Conservation (phyloP, 352 stramenopile species). For the Pythium phragmitis region DNA sequence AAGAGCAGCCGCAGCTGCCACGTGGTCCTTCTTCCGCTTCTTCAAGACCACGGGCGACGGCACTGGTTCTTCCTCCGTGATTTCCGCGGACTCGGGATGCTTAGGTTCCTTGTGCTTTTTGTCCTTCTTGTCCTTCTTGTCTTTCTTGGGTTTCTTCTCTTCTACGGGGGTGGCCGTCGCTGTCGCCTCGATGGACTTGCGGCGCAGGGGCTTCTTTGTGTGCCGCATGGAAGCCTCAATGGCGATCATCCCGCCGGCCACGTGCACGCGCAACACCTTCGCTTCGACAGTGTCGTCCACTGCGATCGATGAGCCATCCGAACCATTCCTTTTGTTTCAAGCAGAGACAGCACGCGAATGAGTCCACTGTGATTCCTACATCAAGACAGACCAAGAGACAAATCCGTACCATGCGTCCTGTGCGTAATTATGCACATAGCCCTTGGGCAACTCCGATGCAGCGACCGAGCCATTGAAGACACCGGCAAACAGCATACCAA, state of each 20-base stretch:
- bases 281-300: constrained; percentile 68
- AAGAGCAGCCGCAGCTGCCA: constrained; percentile 2
- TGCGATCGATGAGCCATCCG: constrained; percentile 54
- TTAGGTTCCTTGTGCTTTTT: constrained; percentile 31
- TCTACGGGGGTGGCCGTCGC: neutral
- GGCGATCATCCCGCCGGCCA: constrained; percentile 75
- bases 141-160: constrained; percentile 28
- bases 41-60: constrained; percentile 13
- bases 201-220: constrained; percentile 26
- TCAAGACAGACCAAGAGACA: neutral
- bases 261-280: constrained; percentile 65
- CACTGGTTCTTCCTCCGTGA: constrained; percentile 19
- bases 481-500: constrained; percentile 79
- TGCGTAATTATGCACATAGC: constrained; percentile 79
- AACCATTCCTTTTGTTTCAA: constrained; percentile 38
- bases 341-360: neutral
- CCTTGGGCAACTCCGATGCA: constrained; percentile 67
- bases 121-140: constrained; percentile 30
- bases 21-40: constrained; percentile 44
- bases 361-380: neutral
- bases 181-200: constrained; percentile 18
- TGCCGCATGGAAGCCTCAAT: constrained; percentile 77
- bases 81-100: neutral
- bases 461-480: constrained; percentile 84
- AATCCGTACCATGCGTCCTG: constrained; percentile 65